A percentile compares a stretch with the other conserved stretches of the same genome.
Evolutionary conservation across 257 asterid species (phyloP).

Genomic region (Anisodus acutangulus): DNA sequence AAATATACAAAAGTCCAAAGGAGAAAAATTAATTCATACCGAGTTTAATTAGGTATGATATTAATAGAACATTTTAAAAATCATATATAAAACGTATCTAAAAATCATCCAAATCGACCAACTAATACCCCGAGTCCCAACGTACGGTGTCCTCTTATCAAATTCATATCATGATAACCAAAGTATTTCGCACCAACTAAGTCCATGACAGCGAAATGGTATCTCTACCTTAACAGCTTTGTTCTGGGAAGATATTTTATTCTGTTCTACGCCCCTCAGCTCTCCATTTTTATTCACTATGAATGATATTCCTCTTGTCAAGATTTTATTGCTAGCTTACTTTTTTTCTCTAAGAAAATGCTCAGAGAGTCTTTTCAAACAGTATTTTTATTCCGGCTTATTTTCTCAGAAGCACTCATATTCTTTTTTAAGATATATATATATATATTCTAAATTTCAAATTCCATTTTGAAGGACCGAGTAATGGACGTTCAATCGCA

Average conservation of each 20-base stretch:
- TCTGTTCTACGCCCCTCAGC: too few species aligned
- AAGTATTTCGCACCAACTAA: too few species aligned
- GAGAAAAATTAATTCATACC: too few species aligned
- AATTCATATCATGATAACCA: too few species aligned
- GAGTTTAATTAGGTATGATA: too few species aligned
- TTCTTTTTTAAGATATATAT: background rate
- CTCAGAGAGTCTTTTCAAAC: background rate
- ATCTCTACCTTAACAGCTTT: too few species aligned
- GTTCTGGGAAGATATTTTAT: too few species aligned
- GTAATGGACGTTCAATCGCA: background rate
- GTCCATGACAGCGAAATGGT: too few species aligned
- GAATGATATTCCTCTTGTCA: background rate
- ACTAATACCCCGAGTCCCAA: background rate
- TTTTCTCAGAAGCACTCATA: constrained; percentile 1
- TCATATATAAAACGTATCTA: background rate
- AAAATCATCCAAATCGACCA: too few species aligned
- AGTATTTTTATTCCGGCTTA: background rate
- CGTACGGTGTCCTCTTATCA: background rate
- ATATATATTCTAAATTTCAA: background rate
- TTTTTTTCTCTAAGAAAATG: background rate
- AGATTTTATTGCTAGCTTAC: background rate
- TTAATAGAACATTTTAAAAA: too few species aligned
- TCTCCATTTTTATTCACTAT: background rate
- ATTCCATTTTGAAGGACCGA: background rate
- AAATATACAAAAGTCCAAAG: too few species aligned